A percentile compares a stretch with the other conserved stretches of the same genome.
Conservation (phyloP, 192 early-diverging fungal genomes). For the Spinellus fusiger region DNA sequence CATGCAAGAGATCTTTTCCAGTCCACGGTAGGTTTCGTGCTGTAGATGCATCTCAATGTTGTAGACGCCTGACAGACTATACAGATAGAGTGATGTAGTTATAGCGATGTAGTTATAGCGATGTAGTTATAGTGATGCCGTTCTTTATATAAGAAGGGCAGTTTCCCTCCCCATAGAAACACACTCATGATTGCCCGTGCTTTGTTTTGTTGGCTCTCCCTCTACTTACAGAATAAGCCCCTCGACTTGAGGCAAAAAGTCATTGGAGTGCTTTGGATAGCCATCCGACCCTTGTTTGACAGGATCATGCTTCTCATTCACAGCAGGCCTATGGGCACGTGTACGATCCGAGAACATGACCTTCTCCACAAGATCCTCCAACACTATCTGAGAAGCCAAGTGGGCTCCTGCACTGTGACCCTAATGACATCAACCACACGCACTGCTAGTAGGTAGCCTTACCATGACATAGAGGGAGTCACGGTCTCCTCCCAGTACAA, state of each 20-base stretch:
- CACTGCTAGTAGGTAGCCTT: neutral
- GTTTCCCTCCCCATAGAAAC: neutral
- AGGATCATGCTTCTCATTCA: conserved; percentile 11
- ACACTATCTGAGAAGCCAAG: conserved; percentile 27
- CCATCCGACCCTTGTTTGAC: neutral
- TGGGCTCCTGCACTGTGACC: conserved; percentile 43
- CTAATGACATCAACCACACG: conserved; percentile 9
- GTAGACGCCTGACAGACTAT: conserved; percentile 43
- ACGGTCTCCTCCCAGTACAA: conserved; percentile 23
- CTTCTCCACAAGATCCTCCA: conserved; percentile 28
- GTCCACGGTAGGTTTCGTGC: conserved; percentile 44
- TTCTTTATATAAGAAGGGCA: neutral
- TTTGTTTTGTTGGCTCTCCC: neutral
- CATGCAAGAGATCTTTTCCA: conserved; percentile 53
- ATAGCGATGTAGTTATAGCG: no score
- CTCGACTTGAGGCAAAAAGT: conserved; percentile 31
- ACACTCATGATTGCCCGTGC: neutral
- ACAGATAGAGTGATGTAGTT: no score
- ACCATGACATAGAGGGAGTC: conserved; percentile 38
- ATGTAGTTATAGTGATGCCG: no score
- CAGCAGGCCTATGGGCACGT: neutral
- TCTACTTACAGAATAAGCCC: conserved; percentile 33
- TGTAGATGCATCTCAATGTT: conserved; percentile 41
- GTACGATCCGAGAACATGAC: conserved; percentile 5
- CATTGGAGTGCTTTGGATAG: neutral